Base-by-base conservation (phyloP, 257 asterid genomes). In the Nemophila menziesii region DNA sequence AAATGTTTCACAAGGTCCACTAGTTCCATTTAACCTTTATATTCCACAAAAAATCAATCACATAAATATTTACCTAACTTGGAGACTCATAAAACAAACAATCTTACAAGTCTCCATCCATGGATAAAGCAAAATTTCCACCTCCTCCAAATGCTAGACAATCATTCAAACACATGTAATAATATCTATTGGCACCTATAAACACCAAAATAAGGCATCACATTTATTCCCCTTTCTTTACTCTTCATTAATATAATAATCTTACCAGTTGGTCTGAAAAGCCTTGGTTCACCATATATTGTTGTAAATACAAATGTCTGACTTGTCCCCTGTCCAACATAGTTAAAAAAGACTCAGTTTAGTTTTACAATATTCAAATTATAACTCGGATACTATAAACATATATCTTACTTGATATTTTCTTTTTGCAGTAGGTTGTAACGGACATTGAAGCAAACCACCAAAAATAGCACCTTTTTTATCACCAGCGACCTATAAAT, bases 121-220 rank as follows among this genome's bases (percentile, higher is more conserved):
- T 66, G 77, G 78, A 44, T 60, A 90, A 59, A 23, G 96, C 99
- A 52, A 81, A 90, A 62, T 61, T 61, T 44, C 73, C 79, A 50
- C 99, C 99, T 22, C 99, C 99, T 52, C 99, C 99, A 43, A 90
- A 70, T 26, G 99, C 99, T 58, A 90, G 69, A 68, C 74, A 59
- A 50, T 90, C 92, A 57, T 81, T 81, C 74, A 76, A 65, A 67
- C 96, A 90, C 85, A 89, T 51, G 57, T 63, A 79, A 52, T 76
- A 90, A 54, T 81, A 90, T 67, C 99, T 67, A 59, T 90, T 90
- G 48, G 78, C 87, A 60, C 99, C 99, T 90, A 55, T 44, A 24
- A 46, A 44, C 14, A 18, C 9, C 20, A 23, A n/a, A n/a, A n/a
- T 2, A 29, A 22, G 22, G 39, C 14, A 29, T n/a, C 5, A 38